These are phyloP conservation scores for Xylaria sp. DNA, from an alignment of 2,329 filamentous ascomycete species.

Conservation along the genomic window DNA sequence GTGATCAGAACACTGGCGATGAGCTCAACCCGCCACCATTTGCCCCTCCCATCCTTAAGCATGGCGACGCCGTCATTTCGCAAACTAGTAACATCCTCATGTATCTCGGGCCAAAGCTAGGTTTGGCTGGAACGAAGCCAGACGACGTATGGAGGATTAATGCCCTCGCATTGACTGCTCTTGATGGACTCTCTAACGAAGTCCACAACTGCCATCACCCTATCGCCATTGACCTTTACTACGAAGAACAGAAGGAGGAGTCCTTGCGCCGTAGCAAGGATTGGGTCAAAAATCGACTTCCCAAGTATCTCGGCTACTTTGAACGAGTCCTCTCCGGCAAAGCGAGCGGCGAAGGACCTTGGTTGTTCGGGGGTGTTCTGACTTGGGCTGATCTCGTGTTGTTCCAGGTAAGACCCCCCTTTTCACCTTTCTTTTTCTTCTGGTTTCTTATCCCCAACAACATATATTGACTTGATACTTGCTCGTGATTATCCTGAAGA, in stretches of 20 bases:
- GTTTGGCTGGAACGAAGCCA: slow-evolving; percentile 57
- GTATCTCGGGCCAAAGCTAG: slow-evolving; percentile 71
- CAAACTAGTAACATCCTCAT: slow-evolving; percentile 78
- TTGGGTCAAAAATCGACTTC: slow-evolving; percentile 69
- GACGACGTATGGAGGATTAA: slow-evolving; percentile 65
- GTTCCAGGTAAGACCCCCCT: slow-evolving; percentile 66
- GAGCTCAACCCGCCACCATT: slow-evolving; percentile 69
- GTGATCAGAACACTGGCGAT: slow-evolving; percentile 56
- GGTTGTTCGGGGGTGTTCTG: slow-evolving; percentile 69
- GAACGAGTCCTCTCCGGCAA: slow-evolving; percentile 69
- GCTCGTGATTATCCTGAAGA: slow-evolving; percentile 44
- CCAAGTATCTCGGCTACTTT: slow-evolving; percentile 77
- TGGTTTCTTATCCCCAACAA: background rate
- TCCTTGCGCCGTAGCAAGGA: slow-evolving; percentile 64
- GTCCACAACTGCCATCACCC: slow-evolving; percentile 80
- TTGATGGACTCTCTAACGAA: slow-evolving; percentile 76
- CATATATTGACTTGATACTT: background rate
- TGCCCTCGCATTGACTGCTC: slow-evolving; percentile 70
- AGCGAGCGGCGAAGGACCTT: slow-evolving; percentile 60
- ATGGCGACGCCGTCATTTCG: slow-evolving; percentile 68
- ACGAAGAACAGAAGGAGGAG: slow-evolving; percentile 80
- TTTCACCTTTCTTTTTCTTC: background rate
- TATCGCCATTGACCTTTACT: slow-evolving; percentile 65
- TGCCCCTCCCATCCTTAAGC: slow-evolving; percentile 72
- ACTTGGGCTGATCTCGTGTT: slow-evolving; percentile 77